A percentile compares a stretch with the other conserved stretches of the same genome.
Conservation (phyloP, 257 asterid species). For the Solanum piurae region DNA sequence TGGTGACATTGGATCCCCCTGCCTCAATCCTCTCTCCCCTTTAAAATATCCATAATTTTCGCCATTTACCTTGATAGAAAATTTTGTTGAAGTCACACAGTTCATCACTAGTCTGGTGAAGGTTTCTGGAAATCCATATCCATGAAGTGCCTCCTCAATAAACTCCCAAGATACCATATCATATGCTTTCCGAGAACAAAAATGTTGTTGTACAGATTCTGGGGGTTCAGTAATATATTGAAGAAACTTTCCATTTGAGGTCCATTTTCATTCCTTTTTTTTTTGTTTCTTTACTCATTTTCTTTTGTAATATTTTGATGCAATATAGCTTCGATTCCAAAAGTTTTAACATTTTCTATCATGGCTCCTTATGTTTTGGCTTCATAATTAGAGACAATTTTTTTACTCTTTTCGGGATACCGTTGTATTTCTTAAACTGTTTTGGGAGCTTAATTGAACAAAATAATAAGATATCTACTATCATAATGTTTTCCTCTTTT, state of each 20-base stretch:
- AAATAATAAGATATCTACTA: background rate
- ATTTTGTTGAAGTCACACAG: too few species aligned
- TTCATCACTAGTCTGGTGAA: too few species aligned
- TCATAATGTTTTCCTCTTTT: background rate
- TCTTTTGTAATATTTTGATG: background rate
- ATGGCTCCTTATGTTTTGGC: background rate
- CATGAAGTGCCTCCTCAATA: too few species aligned
- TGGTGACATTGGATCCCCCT: too few species aligned
- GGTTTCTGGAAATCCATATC: too few species aligned
- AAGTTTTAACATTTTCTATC: background rate
- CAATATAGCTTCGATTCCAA: background rate
- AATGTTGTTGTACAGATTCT: background rate
- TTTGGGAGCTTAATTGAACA: background rate
- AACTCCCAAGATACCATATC: too few species aligned
- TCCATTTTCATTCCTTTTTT: background rate
- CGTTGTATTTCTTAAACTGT: background rate
- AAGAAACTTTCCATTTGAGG: background rate
- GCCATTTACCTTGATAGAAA: too few species aligned
- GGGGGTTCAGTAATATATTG: background rate
- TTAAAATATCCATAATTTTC: too few species aligned
- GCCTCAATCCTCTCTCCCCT: too few species aligned
- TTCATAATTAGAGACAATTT: background rate
- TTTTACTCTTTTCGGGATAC: background rate
- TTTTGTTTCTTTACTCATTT: background rate
- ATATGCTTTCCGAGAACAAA: background rate